Evolutionary conservation across 164 flowering plant species (phyloP).

Genomic region (Pachysandra terminalis): DNA sequence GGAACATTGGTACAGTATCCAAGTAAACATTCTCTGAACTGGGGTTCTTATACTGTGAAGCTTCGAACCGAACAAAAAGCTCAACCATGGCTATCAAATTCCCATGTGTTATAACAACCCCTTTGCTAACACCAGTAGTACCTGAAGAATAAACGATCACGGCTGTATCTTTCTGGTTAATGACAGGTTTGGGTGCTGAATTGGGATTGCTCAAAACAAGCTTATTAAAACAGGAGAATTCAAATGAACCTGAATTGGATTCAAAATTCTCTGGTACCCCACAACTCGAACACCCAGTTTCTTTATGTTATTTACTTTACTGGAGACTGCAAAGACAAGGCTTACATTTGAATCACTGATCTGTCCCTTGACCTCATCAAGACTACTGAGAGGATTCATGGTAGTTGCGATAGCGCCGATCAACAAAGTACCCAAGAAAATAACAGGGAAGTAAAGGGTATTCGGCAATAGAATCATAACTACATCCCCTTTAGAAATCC

Average conservation of each 20-base stretch:
- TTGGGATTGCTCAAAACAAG: slow-evolving; percentile 28
- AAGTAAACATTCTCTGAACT: slow-evolving; percentile 46
- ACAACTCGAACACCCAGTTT: slow-evolving; percentile 34
- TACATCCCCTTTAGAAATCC: slow-evolving; percentile 58
- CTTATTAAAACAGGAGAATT: slow-evolving; percentile 25
- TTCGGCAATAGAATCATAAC: slow-evolving; percentile 64
- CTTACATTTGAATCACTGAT: slow-evolving; percentile 24
- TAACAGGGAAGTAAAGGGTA: slow-evolving; percentile 53
- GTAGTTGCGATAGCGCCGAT: slow-evolving; percentile 65
- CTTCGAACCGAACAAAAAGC: slow-evolving; percentile 70
- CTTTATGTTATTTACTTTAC: slow-evolving; percentile 22
- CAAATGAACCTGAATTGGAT: neutral
- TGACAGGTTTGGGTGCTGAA: slow-evolving; percentile 25
- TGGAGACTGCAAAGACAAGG: slow-evolving; percentile 35
- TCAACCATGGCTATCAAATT: slow-evolving; percentile 65
- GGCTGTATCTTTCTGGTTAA: slow-evolving; percentile 66
- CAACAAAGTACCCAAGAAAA: slow-evolving; percentile 48
- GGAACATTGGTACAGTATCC: slow-evolving; percentile 73
- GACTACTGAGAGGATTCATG: slow-evolving; percentile 59
- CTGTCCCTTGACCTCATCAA: slow-evolving; percentile 47
- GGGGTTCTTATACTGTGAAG: slow-evolving; percentile 41
- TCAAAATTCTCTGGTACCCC: slow-evolving; percentile 36
- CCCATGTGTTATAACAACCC: slow-evolving; percentile 61
- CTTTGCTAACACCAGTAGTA: slow-evolving; percentile 75
- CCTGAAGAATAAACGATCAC: slow-evolving; percentile 79